Conservation (phyloP, 2,329 filamentous ascomycete genomes). For the Paracoccidioides lutzii region DNA sequence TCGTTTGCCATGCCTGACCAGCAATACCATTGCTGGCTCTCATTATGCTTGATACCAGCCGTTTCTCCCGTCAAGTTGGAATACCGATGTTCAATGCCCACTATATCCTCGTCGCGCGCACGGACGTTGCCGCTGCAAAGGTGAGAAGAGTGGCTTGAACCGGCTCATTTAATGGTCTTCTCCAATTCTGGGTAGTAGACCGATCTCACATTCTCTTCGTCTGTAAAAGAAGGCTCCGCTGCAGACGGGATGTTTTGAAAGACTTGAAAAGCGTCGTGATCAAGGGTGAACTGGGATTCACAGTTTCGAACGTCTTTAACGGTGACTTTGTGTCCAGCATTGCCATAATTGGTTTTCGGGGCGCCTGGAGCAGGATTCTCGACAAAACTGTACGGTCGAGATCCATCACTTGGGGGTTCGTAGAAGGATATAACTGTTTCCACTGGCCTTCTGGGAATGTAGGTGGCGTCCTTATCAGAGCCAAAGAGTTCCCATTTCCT, state of each 20-base stretch:
- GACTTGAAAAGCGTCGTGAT: constrained; percentile 62
- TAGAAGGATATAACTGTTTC: constrained; percentile 55
- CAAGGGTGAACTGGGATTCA: constrained; percentile 54
- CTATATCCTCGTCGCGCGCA: constrained; percentile 49
- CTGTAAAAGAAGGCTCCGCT: constrained; percentile 47
- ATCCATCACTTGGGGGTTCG: constrained; percentile 45
- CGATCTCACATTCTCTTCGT: constrained; percentile 54
- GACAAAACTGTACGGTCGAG: constrained; percentile 52
- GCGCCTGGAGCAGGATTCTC: constrained; percentile 48
- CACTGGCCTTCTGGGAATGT: constrained; percentile 48
- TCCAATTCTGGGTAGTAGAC: constrained; percentile 82
- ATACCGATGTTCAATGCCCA: constrained; percentile 63
- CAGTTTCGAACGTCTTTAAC: constrained; percentile 63
- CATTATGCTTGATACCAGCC: constrained; percentile 51
- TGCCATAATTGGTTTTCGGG: constrained; percentile 53
- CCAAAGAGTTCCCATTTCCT: constrained; percentile 16
- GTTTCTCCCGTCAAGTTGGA: constrained; percentile 60
- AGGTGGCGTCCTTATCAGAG: constrained; percentile 18
- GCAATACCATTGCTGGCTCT: constrained; percentile 62
- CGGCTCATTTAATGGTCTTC: constrained; percentile 42
- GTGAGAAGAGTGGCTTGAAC: constrained; percentile 46
- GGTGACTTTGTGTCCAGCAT: constrained; percentile 37
- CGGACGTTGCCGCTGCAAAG: constrained; percentile 43
- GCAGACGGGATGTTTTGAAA: constrained; percentile 44
- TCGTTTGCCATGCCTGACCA: constrained; percentile 62